Evolutionary conservation across 441 rosid genomes (phyloP), one percentile per base, ranked within the genome.

Genomic region (Bruguiera hainesii): DNA sequence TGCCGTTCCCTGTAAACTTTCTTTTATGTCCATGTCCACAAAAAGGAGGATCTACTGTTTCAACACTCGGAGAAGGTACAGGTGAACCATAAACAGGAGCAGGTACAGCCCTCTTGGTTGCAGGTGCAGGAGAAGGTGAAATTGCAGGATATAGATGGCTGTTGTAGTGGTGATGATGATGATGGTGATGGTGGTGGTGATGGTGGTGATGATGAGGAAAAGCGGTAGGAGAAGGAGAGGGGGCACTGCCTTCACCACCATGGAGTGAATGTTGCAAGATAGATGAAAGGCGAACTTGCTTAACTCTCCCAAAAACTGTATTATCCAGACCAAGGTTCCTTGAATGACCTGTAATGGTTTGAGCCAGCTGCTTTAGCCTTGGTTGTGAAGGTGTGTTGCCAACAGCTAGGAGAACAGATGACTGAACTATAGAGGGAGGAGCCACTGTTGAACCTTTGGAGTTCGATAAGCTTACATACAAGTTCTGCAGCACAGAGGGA

Each of bases 231-330:
- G 84, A 75, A 69, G 88, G 79, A 42, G 97, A 75, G 61, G 94
- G 75, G 64, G 71, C 72, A 73, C 80, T 78, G 68, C 83, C 78
- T 25, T 85, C 81, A 18, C 86, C 76, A 67, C 88, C 87, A 67
- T 80, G 74, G 50, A 83, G 80, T 67, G 82, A 89, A 80, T 87
- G 89, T 81, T 81, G 87, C 78, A 82, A 73, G 72, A 84, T 64
- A 62, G 97, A 91, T 21, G 94, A 87, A 37, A 89, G 87, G 50
- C 84, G 86, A 67, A 91, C 96, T 81, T 91, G 92, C 89, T 91
- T 87, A 59, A 91, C 97, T 81, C 77, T 89, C 78, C 97, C 97
- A 72, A 91, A 89, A 55, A 86, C 83, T 15, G 86, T 86, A 78
- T 91, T 82, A 69, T 91, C 86, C 73, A 91, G 78, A 60, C 97